Conservation (phyloP, 73 alveolate genomes). For the Tetrahymena thermophila region DNA sequence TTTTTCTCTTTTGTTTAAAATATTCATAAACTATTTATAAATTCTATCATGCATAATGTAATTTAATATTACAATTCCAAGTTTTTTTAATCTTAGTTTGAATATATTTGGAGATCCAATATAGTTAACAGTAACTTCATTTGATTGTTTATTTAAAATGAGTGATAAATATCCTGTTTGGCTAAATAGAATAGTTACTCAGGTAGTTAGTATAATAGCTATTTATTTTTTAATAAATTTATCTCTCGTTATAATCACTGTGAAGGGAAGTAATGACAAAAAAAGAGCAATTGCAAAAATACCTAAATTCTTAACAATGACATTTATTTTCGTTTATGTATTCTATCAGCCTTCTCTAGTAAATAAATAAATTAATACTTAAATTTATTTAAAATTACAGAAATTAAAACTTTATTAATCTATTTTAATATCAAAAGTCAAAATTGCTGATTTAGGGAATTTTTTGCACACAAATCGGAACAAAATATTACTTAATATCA, state of each 20-base stretch:
- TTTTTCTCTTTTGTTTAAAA: not conserved
- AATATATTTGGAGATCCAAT: not conserved
- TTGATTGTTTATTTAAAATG: not conserved
- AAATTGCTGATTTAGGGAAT: not conserved
- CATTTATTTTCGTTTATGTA: not conserved
- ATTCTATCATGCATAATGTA: not conserved
- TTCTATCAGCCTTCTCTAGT: not conserved
- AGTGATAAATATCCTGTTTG: not conserved
- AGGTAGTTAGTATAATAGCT: not conserved
- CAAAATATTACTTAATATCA: not conserved
- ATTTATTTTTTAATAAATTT: not conserved
- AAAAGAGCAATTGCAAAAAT: not conserved
- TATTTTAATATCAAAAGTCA: not conserved
- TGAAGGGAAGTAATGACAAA: not conserved
- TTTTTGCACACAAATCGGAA: not conserved
- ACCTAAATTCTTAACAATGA: not conserved
- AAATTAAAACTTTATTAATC: too few relatives aligned
- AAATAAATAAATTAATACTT: too few relatives aligned
- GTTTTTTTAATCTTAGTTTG: not conserved
- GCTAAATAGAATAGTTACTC: not conserved
- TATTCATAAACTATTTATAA: not conserved
- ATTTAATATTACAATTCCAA: not conserved
- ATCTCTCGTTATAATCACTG: not conserved
- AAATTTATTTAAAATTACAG: too few relatives aligned
- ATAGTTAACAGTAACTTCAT: not conserved